phyloP scores from a whole-genome alignment of 768 basidiomycete species.

The Boletellus ananas region DNA sequence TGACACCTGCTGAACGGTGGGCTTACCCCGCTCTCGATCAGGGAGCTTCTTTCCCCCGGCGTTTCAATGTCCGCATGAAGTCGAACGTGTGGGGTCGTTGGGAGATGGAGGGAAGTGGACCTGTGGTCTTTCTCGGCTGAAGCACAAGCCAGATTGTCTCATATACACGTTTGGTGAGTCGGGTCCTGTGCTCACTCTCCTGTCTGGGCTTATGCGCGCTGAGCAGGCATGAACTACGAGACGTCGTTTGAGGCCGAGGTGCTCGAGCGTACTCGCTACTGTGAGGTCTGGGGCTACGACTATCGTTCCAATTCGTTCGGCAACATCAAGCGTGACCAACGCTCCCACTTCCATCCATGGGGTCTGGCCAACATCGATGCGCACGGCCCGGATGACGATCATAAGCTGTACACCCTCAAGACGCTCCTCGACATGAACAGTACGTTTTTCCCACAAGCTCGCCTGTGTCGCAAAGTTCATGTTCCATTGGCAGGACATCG shows the following conservation, averaged over 20 bases:
- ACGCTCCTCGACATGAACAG: constrained; percentile 44
- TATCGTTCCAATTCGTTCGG: constrained; percentile 36
- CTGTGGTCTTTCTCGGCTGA: constrained; percentile 56
- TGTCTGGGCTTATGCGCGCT: neutral
- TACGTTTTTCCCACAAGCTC: constrained; percentile 9
- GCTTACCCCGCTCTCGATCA: constrained; percentile 12
- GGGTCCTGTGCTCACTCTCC: neutral
- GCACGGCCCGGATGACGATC: constrained; percentile 28
- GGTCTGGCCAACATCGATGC: constrained; percentile 39
- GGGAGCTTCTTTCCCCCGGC: constrained; percentile 47
- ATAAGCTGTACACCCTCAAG: constrained; percentile 44
- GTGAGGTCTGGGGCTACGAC: constrained; percentile 63
- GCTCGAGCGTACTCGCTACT: constrained; percentile 43
- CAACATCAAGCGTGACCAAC: constrained; percentile 31
- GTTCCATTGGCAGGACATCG: constrained; percentile 28
- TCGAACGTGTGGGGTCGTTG: constrained; percentile 44
- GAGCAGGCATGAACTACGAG: constrained; percentile 50
- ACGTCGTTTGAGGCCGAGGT: constrained; percentile 62
- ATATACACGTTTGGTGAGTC: constrained; percentile 58
- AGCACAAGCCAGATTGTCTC: constrained; percentile 51
- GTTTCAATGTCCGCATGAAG: constrained; percentile 42
- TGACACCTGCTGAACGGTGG: neutral
- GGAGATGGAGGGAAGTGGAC: constrained; percentile 73
- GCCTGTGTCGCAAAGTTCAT: neutral
- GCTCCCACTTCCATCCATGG: constrained; percentile 42